Base-by-base conservation (phyloP, 805 yeast genomes). In the Yamadazyma sp. region DNA sequence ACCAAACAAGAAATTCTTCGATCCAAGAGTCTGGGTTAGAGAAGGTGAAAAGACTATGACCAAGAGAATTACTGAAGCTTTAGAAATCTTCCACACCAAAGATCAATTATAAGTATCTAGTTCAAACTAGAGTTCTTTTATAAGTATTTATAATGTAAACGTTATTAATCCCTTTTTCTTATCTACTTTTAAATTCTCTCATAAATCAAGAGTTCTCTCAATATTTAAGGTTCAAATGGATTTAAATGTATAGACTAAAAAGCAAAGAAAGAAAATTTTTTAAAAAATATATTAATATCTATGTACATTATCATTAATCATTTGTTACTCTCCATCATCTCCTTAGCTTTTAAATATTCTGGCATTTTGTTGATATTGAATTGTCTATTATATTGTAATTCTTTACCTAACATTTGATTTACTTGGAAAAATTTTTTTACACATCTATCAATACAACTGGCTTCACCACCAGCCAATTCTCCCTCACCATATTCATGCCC, bases 1-100 rank as follows among this genome's bases (percentile, higher is more conserved):
- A 79, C 98, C 98, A 75, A 93, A 93, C 91, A 93, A 93, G 89
- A 93, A 93, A 78, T 88, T 74, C 87, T 93, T 87, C 65, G 98
- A 93, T 76, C 98, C 98, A 75, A 91, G 98, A 82, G 98, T 89
- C 71, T 93, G 98, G 98, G 97, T 93, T 52, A 89, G 98, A 80
- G 98, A 91, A 76, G 98, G 98, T 79, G 98, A 93, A 80, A 88
- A 88, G 88, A 88, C 97, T 62, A 91, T 93, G 97, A 52, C 80
- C 51, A 71, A 67, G 52, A 86, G 97, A 82, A 76, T 93, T 59
- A 52, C 84, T 44, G 82, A 80, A 66, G 94, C 95, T 58, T 76
- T 93, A 65, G 74, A 69, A 34, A 73, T 86, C 62, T 93, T 93
- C 95, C 88, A 82, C 76, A 75, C 94, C 54, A 70, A 75, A 60